Evolutionary conservation across 495 filamentous ascomycete genomes (phyloP).

Genomic region (Penicillium lividum): DNA sequence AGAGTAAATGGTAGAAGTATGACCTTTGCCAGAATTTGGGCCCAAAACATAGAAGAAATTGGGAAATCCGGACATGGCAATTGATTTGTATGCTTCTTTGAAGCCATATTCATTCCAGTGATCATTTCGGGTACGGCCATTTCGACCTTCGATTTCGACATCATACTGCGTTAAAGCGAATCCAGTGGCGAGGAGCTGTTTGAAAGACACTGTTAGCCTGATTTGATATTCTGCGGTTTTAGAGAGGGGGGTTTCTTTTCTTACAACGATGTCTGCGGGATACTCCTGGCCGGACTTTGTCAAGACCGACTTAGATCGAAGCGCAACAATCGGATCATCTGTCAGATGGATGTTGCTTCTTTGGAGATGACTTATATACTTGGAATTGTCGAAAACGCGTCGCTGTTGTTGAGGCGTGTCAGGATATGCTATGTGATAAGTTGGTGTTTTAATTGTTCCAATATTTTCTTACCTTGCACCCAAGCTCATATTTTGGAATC

Average conservation of each 20-base stretch:
- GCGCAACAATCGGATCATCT: background rate
- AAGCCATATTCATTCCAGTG: background rate
- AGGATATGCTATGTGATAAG: background rate
- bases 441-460: too few relatives aligned
- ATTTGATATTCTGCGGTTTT: background rate
- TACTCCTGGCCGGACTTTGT: background rate
- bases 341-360: background rate
- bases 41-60: constrained; percentile 32
- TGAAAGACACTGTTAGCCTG: too few relatives aligned
- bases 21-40: constrained; percentile 26
- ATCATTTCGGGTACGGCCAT: background rate
- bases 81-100: constrained; percentile 23
- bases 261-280: background rate
- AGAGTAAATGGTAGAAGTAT: constrained; percentile 37
- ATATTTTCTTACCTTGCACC: constrained; percentile 9
- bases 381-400: background rate
- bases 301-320: background rate
- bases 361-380: background rate
- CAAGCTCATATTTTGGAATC: background rate
- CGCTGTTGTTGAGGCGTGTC: background rate
- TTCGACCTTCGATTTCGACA: background rate
- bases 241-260: background rate
- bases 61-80: constrained; percentile 31
- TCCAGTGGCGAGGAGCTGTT: background rate
- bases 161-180: background rate